These are phyloP conservation scores for Huiozyma naganishii DNA, from an alignment of 805 yeast species.

Conservation along the genomic window DNA sequence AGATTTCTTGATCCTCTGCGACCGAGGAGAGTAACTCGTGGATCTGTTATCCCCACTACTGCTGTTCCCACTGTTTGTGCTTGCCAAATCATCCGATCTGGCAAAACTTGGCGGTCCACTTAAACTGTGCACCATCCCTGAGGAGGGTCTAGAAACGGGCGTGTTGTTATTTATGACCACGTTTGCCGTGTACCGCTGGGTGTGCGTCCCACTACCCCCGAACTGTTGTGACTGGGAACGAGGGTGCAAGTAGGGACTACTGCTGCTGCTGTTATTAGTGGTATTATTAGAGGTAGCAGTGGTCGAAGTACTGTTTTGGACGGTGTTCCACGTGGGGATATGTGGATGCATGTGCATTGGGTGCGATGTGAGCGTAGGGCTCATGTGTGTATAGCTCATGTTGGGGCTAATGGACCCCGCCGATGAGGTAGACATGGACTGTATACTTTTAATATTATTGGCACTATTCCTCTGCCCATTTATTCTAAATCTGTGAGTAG, in stretches of 20 bases:
- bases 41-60: background rate
- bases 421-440: background rate
- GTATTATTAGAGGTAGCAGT: background rate
- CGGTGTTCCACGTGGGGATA: background rate
- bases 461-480: background rate
- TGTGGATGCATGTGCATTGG: background rate
- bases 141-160: background rate
- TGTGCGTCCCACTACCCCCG: background rate
- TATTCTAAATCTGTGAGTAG: too few species aligned
- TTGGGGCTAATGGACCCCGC: background rate
- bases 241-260: background rate
- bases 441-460: background rate
- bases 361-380: background rate
- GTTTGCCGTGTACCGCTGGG: background rate
- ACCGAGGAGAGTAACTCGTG: background rate
- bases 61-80: background rate
- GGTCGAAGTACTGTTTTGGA: background rate
- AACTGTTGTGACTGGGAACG: background rate
- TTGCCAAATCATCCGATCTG: too few species aligned
- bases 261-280: background rate
- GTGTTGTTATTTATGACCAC: background rate
- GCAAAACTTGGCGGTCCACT: too few species aligned
- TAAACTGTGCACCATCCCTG: too few species aligned
- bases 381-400: background rate
- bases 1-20: background rate